phyloP scores from a whole-genome alignment of 331 rosid genomes.

The Cucumis variabilis region DNA sequence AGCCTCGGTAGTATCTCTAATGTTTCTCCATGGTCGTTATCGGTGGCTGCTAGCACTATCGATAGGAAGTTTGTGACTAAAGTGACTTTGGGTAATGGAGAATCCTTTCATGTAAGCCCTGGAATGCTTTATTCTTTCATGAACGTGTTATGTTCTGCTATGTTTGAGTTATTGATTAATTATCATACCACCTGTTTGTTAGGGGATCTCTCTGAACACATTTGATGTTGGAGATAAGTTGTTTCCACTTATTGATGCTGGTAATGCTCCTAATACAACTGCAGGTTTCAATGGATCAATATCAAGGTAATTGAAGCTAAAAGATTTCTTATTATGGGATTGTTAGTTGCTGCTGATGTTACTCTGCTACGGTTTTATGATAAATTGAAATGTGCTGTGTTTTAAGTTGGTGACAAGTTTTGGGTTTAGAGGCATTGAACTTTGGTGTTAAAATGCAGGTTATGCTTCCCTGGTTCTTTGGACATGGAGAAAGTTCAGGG shows the following conservation, averaged over 20 bases:
- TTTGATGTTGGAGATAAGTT: constrained; percentile 44
- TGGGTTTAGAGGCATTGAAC: neutral
- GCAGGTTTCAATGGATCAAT: neutral
- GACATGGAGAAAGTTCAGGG: constrained; percentile 42
- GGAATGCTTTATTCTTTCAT: neutral
- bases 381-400: neutral
- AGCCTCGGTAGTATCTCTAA: neutral
- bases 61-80: constrained; percentile 52
- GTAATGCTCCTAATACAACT: constrained; percentile 52
- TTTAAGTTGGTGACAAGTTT: neutral
- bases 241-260: constrained; percentile 49
- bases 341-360: neutral
- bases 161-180: neutral
- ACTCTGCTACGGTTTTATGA: neutral
- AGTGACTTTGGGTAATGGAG: constrained; percentile 50
- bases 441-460: constrained; percentile 36
- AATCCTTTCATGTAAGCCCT: constrained; percentile 42
- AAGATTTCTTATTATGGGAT: neutral
- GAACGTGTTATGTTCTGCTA: neutral
- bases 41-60: constrained; percentile 62
- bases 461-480: constrained; percentile 30
- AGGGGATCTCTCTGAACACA: constrained; percentile 60
- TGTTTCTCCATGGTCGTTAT: constrained; percentile 54
- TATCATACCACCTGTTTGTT: neutral
- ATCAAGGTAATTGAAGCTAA: constrained; percentile 40